Base-by-base conservation (phyloP, 768 basidiomycete genomes). In the Sutorius australiensis region DNA sequence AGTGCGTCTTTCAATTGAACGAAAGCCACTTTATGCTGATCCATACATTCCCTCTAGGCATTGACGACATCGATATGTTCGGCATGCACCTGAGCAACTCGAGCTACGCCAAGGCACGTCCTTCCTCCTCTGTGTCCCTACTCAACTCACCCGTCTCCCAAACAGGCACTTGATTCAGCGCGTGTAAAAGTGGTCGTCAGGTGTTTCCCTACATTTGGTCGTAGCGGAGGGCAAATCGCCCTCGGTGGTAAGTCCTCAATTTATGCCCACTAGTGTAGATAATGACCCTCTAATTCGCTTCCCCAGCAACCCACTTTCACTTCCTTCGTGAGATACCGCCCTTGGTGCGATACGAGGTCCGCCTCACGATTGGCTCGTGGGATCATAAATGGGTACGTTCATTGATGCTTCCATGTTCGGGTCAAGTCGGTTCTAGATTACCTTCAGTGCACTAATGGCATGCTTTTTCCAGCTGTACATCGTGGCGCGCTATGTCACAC, bases 11-110 rank as follows among this genome's bases (percentile, higher is more conserved):
- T 24, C 19, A n/a, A 33, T 27, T 36, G 30, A 3, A 36, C 11
- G 10, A 10, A 14, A 14, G 11, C 16, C n/a, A 37, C 19, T 32
- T 1, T 16, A 16, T 28, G 30, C 34, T 9, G 8, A 21, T 53
- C 37, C 21, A 21, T 36, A 34, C 4, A 12, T 46, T 33, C 32
- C 40, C 13, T 46, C n/a, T 49, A 87, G 86, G 76, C 51, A 59
- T 83, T 7, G 88, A 91, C 56, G 89, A 91, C 40, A 77, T 78
- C 39, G 90, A 92, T 47, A 19, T 57, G 45, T 68, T 67, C 84
- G 83, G 61, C 82, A 87, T 62, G 65, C 89, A 92, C 62, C 74
- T 92, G 53, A 89, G 87, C 65, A 92, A 92, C 62, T 89, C 89
- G 0, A 84, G 81, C 48, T 92, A 92, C 56, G 80, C 86, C 5